Evolutionary conservation across 2,329 filamentous ascomycete genomes (phyloP).

Genomic region (Nannizzia gypsea): DNA sequence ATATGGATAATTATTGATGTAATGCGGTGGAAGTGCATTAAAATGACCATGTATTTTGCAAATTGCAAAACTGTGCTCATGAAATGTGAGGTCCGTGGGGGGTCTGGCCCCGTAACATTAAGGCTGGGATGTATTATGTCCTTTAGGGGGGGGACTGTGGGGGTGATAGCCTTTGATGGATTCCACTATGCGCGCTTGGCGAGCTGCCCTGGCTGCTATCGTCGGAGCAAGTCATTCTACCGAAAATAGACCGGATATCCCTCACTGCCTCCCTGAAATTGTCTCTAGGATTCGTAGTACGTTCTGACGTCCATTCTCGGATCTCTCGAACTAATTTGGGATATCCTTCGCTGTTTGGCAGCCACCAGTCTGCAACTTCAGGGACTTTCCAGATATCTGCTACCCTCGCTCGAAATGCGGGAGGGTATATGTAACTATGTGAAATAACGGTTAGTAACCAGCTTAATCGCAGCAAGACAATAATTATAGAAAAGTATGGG

Average conservation of each 20-base stretch:
- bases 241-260: conserved; percentile 64
- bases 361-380: conserved; percentile 73
- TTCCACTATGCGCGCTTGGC: conserved; percentile 12
- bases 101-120: too few species aligned
- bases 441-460: neutral
- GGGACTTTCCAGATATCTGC: conserved; percentile 61
- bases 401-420: conserved; percentile 61
- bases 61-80: too few species aligned
- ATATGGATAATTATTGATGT: too few species aligned
- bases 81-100: too few species aligned
- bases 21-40: too few species aligned
- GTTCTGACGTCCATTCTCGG: conserved; percentile 68
- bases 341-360: conserved; percentile 68
- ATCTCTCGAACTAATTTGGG: conserved; percentile 63
- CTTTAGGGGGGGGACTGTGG: neutral
- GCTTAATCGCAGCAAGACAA: too few species aligned
- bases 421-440: conserved; percentile 68
- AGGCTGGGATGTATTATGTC: too few species aligned
- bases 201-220: conserved; percentile 23
- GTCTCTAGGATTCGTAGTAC: conserved; percentile 47
- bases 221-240: conserved; percentile 46
- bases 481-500: too few species aligned
- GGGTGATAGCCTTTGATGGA: conserved; percentile 8
- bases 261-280: conserved; percentile 52
- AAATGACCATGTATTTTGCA: too few species aligned